Conservation (phyloP, 768 basidiomycete genomes). For the Amanita pseudoporphyria region DNA sequence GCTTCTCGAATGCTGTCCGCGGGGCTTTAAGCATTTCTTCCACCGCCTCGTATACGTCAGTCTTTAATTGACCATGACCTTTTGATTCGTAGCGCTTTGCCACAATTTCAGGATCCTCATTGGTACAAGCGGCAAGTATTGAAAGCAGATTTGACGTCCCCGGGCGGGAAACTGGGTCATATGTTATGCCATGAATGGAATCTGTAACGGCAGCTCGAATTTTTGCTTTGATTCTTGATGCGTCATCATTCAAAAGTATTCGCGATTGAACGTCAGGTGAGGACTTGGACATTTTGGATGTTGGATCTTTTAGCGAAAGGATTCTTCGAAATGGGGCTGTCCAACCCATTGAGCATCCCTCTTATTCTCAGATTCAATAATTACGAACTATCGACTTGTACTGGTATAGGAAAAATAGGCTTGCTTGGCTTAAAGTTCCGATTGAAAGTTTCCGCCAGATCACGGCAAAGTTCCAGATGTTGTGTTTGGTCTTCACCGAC, state of each 20-base stretch:
- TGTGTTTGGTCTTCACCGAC: slow-evolving; percentile 96
- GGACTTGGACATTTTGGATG: slow-evolving; percentile 94
- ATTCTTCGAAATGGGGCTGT: slow-evolving; percentile 74
- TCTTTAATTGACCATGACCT: slow-evolving; percentile 64
- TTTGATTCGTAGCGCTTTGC: slow-evolving; percentile 41
- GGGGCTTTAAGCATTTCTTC: slow-evolving; percentile 58
- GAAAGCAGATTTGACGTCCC: slow-evolving; percentile 76
- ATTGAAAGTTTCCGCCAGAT: slow-evolving; percentile 81
- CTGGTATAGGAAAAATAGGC: slow-evolving; percentile 63
- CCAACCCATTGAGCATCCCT: background rate
- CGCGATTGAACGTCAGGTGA: slow-evolving; percentile 69
- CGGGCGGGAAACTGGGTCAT: slow-evolving; percentile 70
- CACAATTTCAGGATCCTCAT: slow-evolving; percentile 32
- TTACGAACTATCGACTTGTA: slow-evolving; percentile 62
- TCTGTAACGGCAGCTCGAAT: slow-evolving; percentile 82
- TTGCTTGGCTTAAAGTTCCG: slow-evolving; percentile 39
- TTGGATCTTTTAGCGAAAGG: slow-evolving; percentile 78
- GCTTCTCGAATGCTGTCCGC: slow-evolving; percentile 55
- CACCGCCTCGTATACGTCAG: slow-evolving; percentile 64
- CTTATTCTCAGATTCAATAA: background rate
- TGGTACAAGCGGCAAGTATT: slow-evolving; percentile 70
- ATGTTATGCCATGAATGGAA: slow-evolving; percentile 64
- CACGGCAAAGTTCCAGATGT: slow-evolving; percentile 83
- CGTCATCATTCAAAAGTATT: slow-evolving; percentile 75
- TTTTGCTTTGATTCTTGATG: slow-evolving; percentile 52